A percentile compares a stretch with the other conserved stretches of the same genome.
These are phyloP conservation scores for Polyplosphaeria fusca DNA, from an alignment of 495 filamentous ascomycete species.

Conservation along the genomic window DNA sequence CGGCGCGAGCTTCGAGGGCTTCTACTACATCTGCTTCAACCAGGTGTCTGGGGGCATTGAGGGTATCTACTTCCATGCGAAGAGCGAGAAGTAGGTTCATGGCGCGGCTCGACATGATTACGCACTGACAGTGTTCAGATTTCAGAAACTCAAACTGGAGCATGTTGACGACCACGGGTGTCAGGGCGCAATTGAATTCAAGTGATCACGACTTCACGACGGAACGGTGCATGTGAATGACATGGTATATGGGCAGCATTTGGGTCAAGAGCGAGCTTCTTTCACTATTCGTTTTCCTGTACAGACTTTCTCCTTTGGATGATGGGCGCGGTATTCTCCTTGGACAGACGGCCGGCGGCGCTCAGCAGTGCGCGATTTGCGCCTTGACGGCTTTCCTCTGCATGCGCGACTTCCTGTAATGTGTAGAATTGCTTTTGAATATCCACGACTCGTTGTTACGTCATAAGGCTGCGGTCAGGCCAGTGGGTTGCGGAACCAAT, in stretches of 20 bases:
- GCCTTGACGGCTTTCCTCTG: constrained; percentile 11
- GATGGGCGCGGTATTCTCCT: constrained; percentile 3
- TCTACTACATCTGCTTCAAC: constrained; percentile 99
- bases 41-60: constrained; percentile 78
- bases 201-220: constrained; percentile 49
- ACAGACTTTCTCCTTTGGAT: not conserved
- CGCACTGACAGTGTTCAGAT: constrained; percentile 51
- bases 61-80: constrained; percentile 97
- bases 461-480: constrained; percentile 13
- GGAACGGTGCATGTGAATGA: constrained; percentile 22
- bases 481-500: too few species aligned
- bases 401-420: constrained; percentile 10
- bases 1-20: constrained; percentile 96
- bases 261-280: constrained; percentile 13
- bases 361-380: constrained; percentile 25
- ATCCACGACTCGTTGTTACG: constrained; percentile 1
- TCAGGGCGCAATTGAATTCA: constrained; percentile 87
- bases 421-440: constrained; percentile 20
- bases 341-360: not conserved
- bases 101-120: constrained; percentile 8
- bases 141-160: constrained; percentile 87
- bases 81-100: constrained; percentile 81
- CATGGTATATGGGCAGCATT: constrained; percentile 21
- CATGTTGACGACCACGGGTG: constrained; percentile 83
- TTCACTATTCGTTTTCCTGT: too few species aligned